phyloP scores from a whole-genome alignment of 2,329 filamentous ascomycete species.

The Sphaerostilbella broomeana region DNA sequence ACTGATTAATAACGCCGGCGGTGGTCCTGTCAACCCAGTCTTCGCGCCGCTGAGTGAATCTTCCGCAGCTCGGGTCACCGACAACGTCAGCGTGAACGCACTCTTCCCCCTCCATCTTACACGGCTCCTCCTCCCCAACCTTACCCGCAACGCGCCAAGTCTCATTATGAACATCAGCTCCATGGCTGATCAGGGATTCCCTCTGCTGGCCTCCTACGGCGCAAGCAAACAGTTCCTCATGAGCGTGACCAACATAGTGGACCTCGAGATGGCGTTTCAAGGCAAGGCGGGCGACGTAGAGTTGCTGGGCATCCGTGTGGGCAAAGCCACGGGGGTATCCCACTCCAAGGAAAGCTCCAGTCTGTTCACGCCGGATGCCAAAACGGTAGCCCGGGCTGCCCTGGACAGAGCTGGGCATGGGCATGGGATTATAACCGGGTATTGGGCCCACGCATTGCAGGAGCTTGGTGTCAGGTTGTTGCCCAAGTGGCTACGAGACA shows the following conservation, averaged over 20 bases:
- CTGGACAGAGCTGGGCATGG: conserved; percentile 15
- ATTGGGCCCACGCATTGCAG: conserved; percentile 18
- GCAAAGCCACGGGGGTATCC: conserved; percentile 16
- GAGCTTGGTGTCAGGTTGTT: conserved; percentile 5
- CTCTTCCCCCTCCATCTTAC: conserved; percentile 46
- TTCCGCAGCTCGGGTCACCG: conserved; percentile 29
- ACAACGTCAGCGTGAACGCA: conserved; percentile 41
- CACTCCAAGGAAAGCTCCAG: conserved; percentile 14
- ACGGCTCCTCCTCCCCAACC: conserved; percentile 33
- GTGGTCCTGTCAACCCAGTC: conserved; percentile 19
- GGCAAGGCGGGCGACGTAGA: conserved; percentile 12
- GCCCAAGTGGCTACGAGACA: conserved; percentile 11
- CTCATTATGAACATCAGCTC: conserved; percentile 48
- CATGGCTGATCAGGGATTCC: conserved; percentile 37
- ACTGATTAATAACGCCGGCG: conserved; percentile 52
- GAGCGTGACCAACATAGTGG: conserved; percentile 32
- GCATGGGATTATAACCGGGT: conserved; percentile 14
- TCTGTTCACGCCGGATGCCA: conserved; percentile 14
- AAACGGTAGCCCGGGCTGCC: conserved; percentile 16
- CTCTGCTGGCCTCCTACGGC: conserved; percentile 40
- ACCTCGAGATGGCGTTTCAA: conserved; percentile 33
- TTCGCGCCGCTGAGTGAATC: conserved; percentile 32
- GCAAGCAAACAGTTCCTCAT: conserved; percentile 40
- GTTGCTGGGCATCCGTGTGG: conserved; percentile 14
- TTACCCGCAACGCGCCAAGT: conserved; percentile 34